Conservation (phyloP, 805 yeast genomes). For the Jamesozyma piceae region DNA sequence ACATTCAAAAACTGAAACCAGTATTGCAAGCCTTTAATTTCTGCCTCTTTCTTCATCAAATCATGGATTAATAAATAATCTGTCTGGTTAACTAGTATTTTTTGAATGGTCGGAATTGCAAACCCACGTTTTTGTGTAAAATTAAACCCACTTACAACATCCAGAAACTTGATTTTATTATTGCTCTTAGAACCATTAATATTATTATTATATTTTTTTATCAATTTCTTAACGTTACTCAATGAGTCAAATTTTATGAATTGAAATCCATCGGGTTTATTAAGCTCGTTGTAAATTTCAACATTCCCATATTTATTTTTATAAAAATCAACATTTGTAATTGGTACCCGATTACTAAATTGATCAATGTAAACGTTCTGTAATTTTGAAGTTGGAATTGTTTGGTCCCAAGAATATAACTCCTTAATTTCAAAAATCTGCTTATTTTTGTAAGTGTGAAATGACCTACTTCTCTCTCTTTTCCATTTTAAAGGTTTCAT, state of each 20-base stretch:
- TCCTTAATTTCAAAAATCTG: constrained; percentile 9
- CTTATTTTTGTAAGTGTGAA: not conserved
- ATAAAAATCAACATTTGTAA: constrained; percentile 12
- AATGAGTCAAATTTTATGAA: constrained; percentile 2
- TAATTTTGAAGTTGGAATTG: constrained; percentile 13
- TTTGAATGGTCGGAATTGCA: constrained; percentile 17
- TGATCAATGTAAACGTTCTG: constrained; percentile 6
- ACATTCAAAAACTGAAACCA: constrained; percentile 14
- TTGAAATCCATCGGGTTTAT: constrained; percentile 17
- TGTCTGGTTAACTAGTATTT: constrained; percentile 10
- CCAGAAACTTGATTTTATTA: constrained; percentile 10
- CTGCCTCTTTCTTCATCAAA: constrained; percentile 4
- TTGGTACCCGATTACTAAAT: constrained; percentile 3
- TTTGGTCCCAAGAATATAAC: constrained; percentile 20
- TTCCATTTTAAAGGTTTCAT: constrained; percentile 10
- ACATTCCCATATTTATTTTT: constrained; percentile 17
- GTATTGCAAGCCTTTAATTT: constrained; percentile 5
- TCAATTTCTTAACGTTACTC: constrained; percentile 4
- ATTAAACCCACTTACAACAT: constrained; percentile 24
- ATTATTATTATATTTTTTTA: constrained; percentile 8
- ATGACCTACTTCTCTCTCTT: constrained; percentile 3
- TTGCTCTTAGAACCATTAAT: not conserved
- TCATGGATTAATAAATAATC: constrained; percentile 7
- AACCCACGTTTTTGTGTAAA: constrained; percentile 20
- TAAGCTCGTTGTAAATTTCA: constrained; percentile 13